Evolutionary conservation across 257 asterid genomes (phyloP).

Genomic region (Haberlea rhodopensis): DNA sequence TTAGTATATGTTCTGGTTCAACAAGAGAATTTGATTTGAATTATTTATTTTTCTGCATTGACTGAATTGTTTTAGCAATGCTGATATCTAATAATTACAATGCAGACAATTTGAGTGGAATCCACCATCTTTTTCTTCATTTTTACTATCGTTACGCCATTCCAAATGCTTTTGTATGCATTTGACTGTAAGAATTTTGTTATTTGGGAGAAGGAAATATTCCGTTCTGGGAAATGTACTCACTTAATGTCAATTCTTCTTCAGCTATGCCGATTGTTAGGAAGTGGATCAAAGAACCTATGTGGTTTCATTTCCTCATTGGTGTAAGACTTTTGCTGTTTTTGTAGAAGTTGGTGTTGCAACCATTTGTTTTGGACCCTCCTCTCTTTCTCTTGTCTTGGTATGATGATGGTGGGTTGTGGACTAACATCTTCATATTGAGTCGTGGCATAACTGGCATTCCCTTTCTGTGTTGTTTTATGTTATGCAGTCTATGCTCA

Average conservation of each 20-base stretch:
- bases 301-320: conserved; percentile 86
- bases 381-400: neutral
- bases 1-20: too few relatives aligned
- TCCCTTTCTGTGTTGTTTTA: neutral
- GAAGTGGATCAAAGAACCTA: conserved; percentile 79
- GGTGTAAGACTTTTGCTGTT: conserved; percentile 54
- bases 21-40: too few relatives aligned
- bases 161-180: neutral
- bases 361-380: conserved; percentile 3
- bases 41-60: too few relatives aligned
- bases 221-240: neutral
- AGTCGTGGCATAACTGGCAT: neutral
- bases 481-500: neutral
- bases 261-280: conserved; percentile 85
- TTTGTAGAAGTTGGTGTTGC: conserved; percentile 8
- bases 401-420: conserved; percentile 14
- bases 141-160: too few relatives aligned
- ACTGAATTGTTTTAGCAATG: too few relatives aligned
- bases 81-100: too few relatives aligned
- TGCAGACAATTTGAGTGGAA: too few relatives aligned
- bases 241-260: conserved; percentile 19
- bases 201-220: neutral
- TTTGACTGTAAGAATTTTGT: neutral
- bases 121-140: too few relatives aligned
- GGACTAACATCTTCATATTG: neutral